Percentiles rank a stretch among this genome's conserved stretches.
These are phyloP conservation scores for Metschnikowia picachoensis DNA, from an alignment of 805 yeast genomes.

Conservation along the genomic window DNA sequence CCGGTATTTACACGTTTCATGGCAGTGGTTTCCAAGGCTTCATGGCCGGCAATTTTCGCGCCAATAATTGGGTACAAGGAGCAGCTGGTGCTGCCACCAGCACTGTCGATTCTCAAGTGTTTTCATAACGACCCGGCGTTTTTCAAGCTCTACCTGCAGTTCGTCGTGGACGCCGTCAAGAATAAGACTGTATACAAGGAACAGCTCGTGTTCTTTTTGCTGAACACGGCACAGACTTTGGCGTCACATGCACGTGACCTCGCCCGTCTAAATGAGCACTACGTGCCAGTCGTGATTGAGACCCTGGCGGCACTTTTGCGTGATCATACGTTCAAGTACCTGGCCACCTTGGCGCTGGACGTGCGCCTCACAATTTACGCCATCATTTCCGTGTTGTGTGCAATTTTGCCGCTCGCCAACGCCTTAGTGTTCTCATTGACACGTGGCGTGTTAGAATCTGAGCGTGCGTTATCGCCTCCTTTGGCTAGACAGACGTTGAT, in stretches of 20 bases:
- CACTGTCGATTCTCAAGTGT: constrained; percentile 64
- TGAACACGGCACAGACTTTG: constrained; percentile 63
- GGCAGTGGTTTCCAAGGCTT: constrained; percentile 56
- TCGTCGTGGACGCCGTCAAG: constrained; percentile 45
- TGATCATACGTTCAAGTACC: constrained; percentile 14
- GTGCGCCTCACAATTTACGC: constrained; percentile 83
- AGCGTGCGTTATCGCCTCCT: constrained; percentile 18
- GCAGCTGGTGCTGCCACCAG: constrained; percentile 59
- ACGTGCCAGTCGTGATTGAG: constrained; percentile 56
- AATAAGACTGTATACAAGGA: constrained; percentile 59
- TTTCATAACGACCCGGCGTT: constrained; percentile 65
- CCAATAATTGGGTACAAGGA: constrained; percentile 71
- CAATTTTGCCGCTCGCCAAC: constrained; percentile 58
- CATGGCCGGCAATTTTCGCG: constrained; percentile 72
- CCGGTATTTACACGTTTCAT: constrained; percentile 74
- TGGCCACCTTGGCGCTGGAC: constrained; percentile 38
- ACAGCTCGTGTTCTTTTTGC: constrained; percentile 75
- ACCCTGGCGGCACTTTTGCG: constrained; percentile 51
- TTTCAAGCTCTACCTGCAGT: constrained; percentile 60
- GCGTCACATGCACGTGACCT: constrained; percentile 53
- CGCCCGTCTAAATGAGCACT: constrained; percentile 42
- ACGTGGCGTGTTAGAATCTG: constrained; percentile 29
- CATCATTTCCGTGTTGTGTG: constrained; percentile 68
- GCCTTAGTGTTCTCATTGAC: constrained; percentile 31
- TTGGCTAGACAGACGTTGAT: constrained; percentile 32